These are phyloP conservation scores for Pseudotulostoma volvatum DNA, from an alignment of 495 filamentous ascomycete genomes.

Conservation along the genomic window DNA sequence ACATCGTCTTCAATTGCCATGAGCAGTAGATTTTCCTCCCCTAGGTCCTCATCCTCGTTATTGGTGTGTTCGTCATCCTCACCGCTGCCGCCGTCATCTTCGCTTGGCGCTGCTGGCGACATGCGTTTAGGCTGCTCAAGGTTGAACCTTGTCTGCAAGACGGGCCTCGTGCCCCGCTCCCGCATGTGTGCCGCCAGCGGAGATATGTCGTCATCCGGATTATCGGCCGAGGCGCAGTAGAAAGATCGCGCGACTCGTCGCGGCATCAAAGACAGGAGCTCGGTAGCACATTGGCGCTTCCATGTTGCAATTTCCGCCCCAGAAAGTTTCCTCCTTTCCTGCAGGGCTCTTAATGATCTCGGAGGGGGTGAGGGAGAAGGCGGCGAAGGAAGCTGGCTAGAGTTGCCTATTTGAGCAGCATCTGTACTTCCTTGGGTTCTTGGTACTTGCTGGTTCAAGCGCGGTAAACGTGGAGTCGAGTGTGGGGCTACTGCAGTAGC, in stretches of 20 bases:
- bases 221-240: conserved; percentile 16
- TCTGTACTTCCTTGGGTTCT: background rate
- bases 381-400: too few relatives aligned
- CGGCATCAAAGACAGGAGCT: conserved; percentile 32
- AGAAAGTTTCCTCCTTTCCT: conserved; percentile 4
- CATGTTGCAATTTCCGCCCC: conserved; percentile 31
- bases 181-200: conserved; percentile 5
- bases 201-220: conserved; percentile 3
- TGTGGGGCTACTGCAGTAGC: conserved; percentile 11
- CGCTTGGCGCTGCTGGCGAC: conserved; percentile 5
- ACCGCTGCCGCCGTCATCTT: conserved; percentile 11
- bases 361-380: too few relatives aligned
- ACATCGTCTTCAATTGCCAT: conserved; percentile 30
- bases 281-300: conserved; percentile 38
- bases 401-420: background rate
- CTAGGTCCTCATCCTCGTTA: conserved; percentile 11
- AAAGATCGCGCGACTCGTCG: conserved; percentile 22
- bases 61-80: conserved; percentile 14
- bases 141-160: conserved; percentile 2
- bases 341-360: too few relatives aligned
- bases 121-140: conserved; percentile 7
- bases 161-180: conserved; percentile 1
- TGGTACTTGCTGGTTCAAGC: background rate
- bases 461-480: conserved; percentile 4
- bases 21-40: conserved; percentile 26